Base-by-base conservation (phyloP, 495 filamentous ascomycete species). In the Hyaloscypha hepaticicola region DNA sequence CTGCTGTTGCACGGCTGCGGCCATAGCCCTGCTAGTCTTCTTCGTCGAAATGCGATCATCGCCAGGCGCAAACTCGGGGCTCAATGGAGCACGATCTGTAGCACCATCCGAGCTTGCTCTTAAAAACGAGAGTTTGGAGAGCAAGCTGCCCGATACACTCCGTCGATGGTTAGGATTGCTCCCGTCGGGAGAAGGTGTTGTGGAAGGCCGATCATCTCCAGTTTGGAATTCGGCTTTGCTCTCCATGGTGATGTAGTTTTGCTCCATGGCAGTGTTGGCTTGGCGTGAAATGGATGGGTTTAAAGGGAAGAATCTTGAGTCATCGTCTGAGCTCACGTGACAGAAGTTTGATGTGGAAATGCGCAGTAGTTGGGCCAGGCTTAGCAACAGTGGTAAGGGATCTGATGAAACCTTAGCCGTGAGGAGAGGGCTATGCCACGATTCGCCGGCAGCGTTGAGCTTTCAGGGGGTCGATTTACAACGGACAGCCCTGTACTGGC, bases 121-220 rank as follows among this genome's bases (percentile, higher is more conserved):
- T 34, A 88, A 73, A 64, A 88, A 87, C 45, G 85, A 83, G n/a
- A 90, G 75, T 62, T 79, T 82, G 19, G 84, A 83, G 22, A 85
- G 79, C 69, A 84, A 82, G 64, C 83, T 87, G 59, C 86, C 87
- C 4, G 89, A 90, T 29, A 87, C 71, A 69, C 78, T 89, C 71
- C 87, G 82, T 72, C 82, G 89, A 76, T 89, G 88, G 58, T 78
- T 74, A 21, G 33, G 56, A 12, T 56, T n/a, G 19, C 33, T 33
- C 7, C 28, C 27, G 12, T 45, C 38, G 3, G 38, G 38, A 45
- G 38, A 45, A 16, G 38, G 38, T 4, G 38, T 45, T 9, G 38
- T 45, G 4, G 3, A 4, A 16, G 38, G 38, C 4, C 38, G 38
- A 1, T 21, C 60, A 58, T 66, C 60, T 34, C 24, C 22, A 14